Percentiles rank a stretch among this genome's conserved stretches.
Conservation (phyloP, 371 early-diverging fungal species). For the Mucor ambiguus region DNA sequence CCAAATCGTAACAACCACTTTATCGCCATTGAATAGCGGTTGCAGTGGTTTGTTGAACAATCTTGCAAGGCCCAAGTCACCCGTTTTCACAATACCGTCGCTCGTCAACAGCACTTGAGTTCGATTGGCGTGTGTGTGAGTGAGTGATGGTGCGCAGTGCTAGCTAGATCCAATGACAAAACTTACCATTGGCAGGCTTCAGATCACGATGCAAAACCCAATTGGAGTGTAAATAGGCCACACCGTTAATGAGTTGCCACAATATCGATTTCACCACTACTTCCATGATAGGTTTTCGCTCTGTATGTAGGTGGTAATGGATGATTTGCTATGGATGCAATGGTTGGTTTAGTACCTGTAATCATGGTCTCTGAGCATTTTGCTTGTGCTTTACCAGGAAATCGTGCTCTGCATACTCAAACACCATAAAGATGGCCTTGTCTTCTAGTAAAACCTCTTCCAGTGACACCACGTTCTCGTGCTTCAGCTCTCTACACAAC, state of each 20-base stretch:
- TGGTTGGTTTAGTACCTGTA: background rate
- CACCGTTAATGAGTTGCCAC: constrained; percentile 92
- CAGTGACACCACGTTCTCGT: constrained; percentile 83
- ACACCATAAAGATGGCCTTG: constrained; percentile 92
- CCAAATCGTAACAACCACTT: constrained; percentile 98
- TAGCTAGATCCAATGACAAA: too few relatives aligned
- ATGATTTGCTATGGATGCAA: constrained; percentile 73
- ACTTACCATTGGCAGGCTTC: constrained; percentile 84
- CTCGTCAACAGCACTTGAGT: constrained; percentile 74
- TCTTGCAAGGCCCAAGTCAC: constrained; percentile 91
- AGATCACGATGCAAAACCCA: constrained; percentile 93
- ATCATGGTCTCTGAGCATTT: too few relatives aligned
- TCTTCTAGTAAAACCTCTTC: constrained; percentile 90
- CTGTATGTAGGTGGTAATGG: constrained; percentile 74
- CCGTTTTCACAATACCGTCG: constrained; percentile 88
- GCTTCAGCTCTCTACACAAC: constrained; percentile 87
- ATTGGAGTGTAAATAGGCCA: constrained; percentile 89
- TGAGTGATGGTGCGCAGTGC: too few relatives aligned
- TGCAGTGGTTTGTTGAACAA: constrained; percentile 81
- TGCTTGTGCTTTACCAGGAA: constrained; percentile 64
- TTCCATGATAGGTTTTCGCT: constrained; percentile 81
- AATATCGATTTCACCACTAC: constrained; percentile 84
- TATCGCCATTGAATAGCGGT: constrained; percentile 86
- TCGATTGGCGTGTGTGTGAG: too few relatives aligned
- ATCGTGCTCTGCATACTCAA: constrained; percentile 95